Evolutionary conservation across 345 rosid genomes (phyloP), one percentile per base, ranked within the genome.

Genomic region (Salix viminalis): DNA sequence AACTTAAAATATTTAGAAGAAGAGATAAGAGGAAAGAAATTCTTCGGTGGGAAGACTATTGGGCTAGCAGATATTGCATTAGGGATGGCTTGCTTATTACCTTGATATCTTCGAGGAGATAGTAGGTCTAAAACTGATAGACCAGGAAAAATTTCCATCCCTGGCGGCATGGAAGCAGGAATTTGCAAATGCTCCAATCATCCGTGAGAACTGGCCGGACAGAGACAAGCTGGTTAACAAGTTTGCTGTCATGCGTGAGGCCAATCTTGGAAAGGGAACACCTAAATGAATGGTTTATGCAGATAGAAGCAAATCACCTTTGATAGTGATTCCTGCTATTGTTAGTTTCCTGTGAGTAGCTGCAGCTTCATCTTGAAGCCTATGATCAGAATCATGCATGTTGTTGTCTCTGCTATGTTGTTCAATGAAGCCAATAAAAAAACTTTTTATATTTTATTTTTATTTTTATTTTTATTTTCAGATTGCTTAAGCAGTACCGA

Each of bases 41-140:
- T 41, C 39, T 73, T 73, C 28, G 76, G 76, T 4, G 76, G 79
- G 34, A 60, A 76, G 24, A 28, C 41, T 10, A 68, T 76, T 52
- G 79, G 79, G 39, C 7, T 54, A 18, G 72, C 69, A 10, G 73
- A 76, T 52, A 11, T 76, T 56, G 67, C 73, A 67, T 39, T 76
- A n/a, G 12, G 79, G 79, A 7, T 76, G 79, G 79, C 23, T 76
- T 37, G 79, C 79, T 46, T 3, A 41, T 32, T 68, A 4, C 16
- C 7, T 56, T 5, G 11, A 32, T 52, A 52, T 68, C 39, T 39
- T 39, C 1, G 79, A 76, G 15, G 73, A 68, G 30, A 26, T 68
- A 5, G 14, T 16, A 23, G 67, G 69, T 41, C 6, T 76, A 2
- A 76, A 37, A 36, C n/a, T 39, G 54, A 34, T 68, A 10, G 54